These are phyloP conservation scores for Ceratocystis huliohia DNA, from an alignment of 2,329 filamentous ascomycete genomes.

Conservation along the genomic window DNA sequence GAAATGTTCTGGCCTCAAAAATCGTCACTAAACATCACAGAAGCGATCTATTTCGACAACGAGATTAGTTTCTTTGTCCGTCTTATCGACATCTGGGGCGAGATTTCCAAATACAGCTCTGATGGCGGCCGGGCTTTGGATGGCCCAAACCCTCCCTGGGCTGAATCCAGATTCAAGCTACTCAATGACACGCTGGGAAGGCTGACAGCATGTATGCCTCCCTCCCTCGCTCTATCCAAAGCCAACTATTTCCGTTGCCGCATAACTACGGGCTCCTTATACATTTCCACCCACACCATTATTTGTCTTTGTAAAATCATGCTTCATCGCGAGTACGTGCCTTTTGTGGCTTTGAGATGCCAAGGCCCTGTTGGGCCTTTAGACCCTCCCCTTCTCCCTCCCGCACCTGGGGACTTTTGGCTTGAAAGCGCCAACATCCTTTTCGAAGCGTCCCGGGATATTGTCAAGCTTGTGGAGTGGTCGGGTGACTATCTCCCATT, in stretches of 20 bases:
- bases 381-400: slow-evolving; percentile 29
- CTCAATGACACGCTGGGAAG: slow-evolving; percentile 32
- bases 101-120: slow-evolving; percentile 45
- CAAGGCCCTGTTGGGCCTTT: slow-evolving; percentile 40
- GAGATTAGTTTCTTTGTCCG: slow-evolving; percentile 42
- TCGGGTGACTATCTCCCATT: slow-evolving; percentile 51
- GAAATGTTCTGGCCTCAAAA: slow-evolving; percentile 19
- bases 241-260: slow-evolving; percentile 4
- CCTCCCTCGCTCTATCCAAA: not conserved
- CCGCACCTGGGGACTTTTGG: slow-evolving; percentile 41
- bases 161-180: slow-evolving; percentile 41
- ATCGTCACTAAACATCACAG: slow-evolving; percentile 19
- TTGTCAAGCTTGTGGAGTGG: slow-evolving; percentile 51
- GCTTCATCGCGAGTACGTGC: slow-evolving; percentile 25
- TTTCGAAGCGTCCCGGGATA: slow-evolving; percentile 49
- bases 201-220: slow-evolving; percentile 6
- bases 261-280: not conserved
- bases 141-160: slow-evolving; percentile 43
- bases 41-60: slow-evolving; percentile 32
- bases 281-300: slow-evolving; percentile 44
- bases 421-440: slow-evolving; percentile 47
- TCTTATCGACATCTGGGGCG: slow-evolving; percentile 47
- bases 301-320: slow-evolving; percentile 54
- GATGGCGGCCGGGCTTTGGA: slow-evolving; percentile 40
- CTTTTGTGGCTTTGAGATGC: slow-evolving; percentile 30